These are phyloP conservation scores for Bryum argenteum DNA, from an alignment of 225 moss, liverwort and hornwort species.

Conservation along the genomic window DNA sequence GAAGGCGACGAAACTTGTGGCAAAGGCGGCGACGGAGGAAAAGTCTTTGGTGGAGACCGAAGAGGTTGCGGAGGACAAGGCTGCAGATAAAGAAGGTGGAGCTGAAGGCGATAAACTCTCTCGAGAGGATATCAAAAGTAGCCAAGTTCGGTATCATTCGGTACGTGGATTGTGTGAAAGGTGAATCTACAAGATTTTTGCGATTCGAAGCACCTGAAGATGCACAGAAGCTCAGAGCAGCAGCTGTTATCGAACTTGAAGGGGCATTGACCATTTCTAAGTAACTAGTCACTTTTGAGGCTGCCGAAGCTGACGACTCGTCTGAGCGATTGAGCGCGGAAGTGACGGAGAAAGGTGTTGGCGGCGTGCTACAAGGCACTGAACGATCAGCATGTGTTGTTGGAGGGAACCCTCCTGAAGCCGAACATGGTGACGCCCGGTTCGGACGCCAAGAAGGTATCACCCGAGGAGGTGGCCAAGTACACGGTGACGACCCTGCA, in stretches of 20 bases:
- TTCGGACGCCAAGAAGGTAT: conserved; percentile 48
- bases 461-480: conserved; percentile 48
- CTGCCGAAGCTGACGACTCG: too few species aligned
- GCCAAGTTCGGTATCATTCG: conserved; percentile 80
- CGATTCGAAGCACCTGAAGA: conserved; percentile 77
- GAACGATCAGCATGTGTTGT: conserved; percentile 50
- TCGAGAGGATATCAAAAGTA: conserved; percentile 86
- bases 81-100: conserved; percentile 37
- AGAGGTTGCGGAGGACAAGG: conserved; percentile 12
- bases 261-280: conserved; percentile 74
- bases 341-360: conserved; percentile 54
- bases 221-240: conserved; percentile 78
- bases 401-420: conserved; percentile 54
- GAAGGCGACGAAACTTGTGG: too few species aligned
- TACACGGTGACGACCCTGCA: conserved; percentile 50
- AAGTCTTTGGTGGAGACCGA: conserved; percentile 6
- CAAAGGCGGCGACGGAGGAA: too few species aligned
- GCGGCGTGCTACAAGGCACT: conserved; percentile 60
- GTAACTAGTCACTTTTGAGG: conserved; percentile 63
- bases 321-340: too few species aligned
- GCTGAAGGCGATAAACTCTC: conserved; percentile 62
- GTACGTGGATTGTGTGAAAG: conserved; percentile 89
- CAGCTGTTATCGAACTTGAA: conserved; percentile 72
- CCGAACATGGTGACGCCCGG: conserved; percentile 62
- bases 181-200: conserved; percentile 71